These are phyloP conservation scores for Albifimbria verrucaria DNA, from an alignment of 2,329 filamentous ascomycete species.

Conservation along the genomic window DNA sequence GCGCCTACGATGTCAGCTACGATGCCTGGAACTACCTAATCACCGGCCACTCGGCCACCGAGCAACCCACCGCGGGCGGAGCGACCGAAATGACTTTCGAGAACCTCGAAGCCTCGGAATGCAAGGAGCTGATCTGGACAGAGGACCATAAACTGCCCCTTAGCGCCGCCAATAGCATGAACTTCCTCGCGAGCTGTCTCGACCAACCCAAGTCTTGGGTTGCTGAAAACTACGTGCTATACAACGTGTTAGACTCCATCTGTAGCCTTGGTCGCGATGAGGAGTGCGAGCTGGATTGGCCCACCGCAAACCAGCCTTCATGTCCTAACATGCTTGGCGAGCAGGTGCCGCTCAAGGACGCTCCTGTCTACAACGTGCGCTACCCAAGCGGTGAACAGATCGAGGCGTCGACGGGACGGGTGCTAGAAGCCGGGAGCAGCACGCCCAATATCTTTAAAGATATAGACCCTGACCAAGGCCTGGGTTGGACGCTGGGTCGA, in stretches of 20 bases:
- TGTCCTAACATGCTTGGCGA: conserved; percentile 41
- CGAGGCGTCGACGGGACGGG: conserved; percentile 23
- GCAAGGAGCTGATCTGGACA: conserved; percentile 45
- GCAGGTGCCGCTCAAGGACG: conserved; percentile 26
- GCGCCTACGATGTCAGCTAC: conserved; percentile 57
- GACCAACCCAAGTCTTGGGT: conserved; percentile 41
- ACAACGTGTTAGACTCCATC: conserved; percentile 48
- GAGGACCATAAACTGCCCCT: conserved; percentile 35
- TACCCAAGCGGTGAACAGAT: conserved; percentile 43
- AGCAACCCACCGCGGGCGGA: conserved; percentile 44
- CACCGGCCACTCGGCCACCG: conserved; percentile 42
- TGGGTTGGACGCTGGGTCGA: not conserved
- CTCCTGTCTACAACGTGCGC: conserved; percentile 43
- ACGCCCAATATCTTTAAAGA: not conserved
- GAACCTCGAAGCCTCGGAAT: conserved; percentile 41
- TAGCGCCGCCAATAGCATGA: conserved; percentile 50
- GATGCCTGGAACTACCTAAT: conserved; percentile 61
- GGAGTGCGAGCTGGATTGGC: conserved; percentile 41
- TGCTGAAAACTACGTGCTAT: conserved; percentile 43
- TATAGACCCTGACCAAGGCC: conserved; percentile 5
- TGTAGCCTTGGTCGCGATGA: conserved; percentile 46
- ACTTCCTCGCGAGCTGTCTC: conserved; percentile 46
- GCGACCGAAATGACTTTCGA: conserved; percentile 44
- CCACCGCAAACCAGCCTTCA: conserved; percentile 39
- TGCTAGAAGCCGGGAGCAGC: conserved; percentile 4